Percentiles rank a stretch among this genome's conserved stretches.
phyloP scores from a whole-genome alignment of 495 filamentous ascomycete genomes.

The Letharia lupina region DNA sequence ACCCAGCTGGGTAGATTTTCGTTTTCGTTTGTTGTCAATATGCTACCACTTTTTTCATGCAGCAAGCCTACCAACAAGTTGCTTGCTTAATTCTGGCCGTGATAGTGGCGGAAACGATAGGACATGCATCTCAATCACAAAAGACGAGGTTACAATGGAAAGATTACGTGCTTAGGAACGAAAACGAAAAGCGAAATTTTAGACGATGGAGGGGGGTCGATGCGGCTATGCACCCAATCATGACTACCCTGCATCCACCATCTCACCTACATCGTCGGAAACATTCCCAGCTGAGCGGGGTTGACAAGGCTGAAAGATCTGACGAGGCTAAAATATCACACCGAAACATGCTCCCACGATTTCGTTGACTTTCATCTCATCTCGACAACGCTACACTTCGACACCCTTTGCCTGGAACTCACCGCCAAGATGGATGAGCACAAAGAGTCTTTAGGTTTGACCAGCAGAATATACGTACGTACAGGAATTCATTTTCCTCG shows the following conservation, averaged over 20 bases:
- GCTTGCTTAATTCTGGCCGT: not conserved
- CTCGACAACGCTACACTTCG: not conserved
- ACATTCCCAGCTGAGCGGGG: not conserved
- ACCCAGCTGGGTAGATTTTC: no score
- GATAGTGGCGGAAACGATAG: not conserved
- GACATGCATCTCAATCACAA: not conserved
- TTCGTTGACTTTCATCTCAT: not conserved
- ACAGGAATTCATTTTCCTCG: no score
- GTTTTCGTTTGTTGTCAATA: not conserved
- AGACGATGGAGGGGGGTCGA: not conserved
- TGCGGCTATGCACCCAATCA: not conserved
- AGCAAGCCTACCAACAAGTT: not conserved
- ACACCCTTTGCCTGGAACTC: not conserved
- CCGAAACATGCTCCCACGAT: not conserved
- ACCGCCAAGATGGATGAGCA: slow-evolving; percentile 9
- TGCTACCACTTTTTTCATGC: not conserved
- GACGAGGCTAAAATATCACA: slow-evolving; percentile 1
- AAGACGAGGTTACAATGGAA: not conserved
- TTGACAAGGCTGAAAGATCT: slow-evolving; percentile 6
- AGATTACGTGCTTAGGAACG: not conserved
- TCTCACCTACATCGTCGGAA: not conserved
- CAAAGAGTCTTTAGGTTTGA: slow-evolving; percentile 22
- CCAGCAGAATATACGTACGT: slow-evolving; percentile 21
- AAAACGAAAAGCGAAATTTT: not conserved
- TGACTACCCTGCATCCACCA: not conserved